Conservation (phyloP, 2,329 filamentous ascomycete genomes). For the Delphinella strobiligena region DNA sequence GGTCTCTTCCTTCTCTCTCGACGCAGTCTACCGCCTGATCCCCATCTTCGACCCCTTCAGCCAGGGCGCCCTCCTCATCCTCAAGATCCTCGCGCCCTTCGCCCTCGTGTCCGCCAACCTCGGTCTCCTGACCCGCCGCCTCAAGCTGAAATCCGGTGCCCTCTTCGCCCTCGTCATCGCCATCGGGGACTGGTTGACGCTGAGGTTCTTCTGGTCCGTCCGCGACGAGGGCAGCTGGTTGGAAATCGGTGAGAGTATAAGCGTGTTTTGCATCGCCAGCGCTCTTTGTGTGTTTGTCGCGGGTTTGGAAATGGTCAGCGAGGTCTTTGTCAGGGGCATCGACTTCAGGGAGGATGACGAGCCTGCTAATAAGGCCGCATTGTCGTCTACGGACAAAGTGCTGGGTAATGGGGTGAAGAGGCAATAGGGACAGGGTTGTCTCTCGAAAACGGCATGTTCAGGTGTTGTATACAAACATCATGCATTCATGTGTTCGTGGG, state of each 20-base stretch:
- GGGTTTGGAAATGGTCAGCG: slow-evolving; percentile 72
- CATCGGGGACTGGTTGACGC: slow-evolving; percentile 77
- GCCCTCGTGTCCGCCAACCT: slow-evolving; percentile 84
- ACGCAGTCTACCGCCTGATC: slow-evolving; percentile 75
- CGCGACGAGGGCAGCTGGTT: slow-evolving; percentile 94
- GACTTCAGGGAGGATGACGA: slow-evolving; percentile 41
- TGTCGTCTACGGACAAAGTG: too few relatives aligned
- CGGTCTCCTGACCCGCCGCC: slow-evolving; percentile 75
- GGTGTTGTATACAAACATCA: too few relatives aligned
- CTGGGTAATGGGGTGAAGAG: slow-evolving; percentile 3
- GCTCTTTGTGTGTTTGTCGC: slow-evolving; percentile 84
- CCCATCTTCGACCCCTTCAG: slow-evolving; percentile 90
- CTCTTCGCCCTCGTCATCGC: slow-evolving; percentile 93
- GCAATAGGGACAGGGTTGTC: too few relatives aligned
- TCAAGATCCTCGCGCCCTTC: slow-evolving; percentile 91
- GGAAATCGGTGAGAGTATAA: slow-evolving; percentile 94
- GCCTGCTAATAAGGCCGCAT: slow-evolving; percentile 1
- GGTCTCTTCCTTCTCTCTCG: slow-evolving; percentile 82
- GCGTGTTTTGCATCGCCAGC: slow-evolving; percentile 88
- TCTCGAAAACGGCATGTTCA: too few relatives aligned
- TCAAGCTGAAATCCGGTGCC: slow-evolving; percentile 76
- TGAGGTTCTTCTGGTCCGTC: slow-evolving; percentile 97
- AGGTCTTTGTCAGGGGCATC: slow-evolving; percentile 69
- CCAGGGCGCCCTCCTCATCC: slow-evolving; percentile 71
- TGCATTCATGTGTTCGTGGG: too few relatives aligned